phyloP scores from a whole-genome alignment of 768 basidiomycete genomes.

The Podaxis sp. region DNA sequence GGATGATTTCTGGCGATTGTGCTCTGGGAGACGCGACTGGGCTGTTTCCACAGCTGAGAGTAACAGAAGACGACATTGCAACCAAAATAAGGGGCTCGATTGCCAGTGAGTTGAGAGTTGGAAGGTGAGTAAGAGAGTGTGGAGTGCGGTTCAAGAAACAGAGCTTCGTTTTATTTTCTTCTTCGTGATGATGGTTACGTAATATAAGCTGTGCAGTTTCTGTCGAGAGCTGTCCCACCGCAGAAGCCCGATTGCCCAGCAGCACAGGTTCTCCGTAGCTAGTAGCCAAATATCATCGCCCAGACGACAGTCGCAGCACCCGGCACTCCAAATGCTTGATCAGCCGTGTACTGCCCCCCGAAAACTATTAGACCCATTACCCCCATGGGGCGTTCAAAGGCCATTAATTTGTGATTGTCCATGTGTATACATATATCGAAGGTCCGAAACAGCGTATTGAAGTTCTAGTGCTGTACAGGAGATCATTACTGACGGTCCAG shows the following conservation, averaged over 20 bases:
- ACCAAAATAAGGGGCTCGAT: background rate
- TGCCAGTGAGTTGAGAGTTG: background rate
- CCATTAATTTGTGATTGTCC: background rate
- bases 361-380: background rate
- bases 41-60: constrained; percentile 13
- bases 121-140: background rate
- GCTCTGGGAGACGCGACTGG: constrained; percentile 19
- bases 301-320: background rate
- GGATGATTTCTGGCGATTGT: constrained; percentile 19
- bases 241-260: background rate
- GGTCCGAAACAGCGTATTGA: background rate
- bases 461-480: background rate
- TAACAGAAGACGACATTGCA: constrained; percentile 12
- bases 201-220: constrained; percentile 7
- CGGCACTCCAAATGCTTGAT: background rate
- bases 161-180: background rate
- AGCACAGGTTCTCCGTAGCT: constrained; percentile 1
- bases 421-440: background rate
- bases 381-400: background rate
- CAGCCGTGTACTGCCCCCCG: background rate
- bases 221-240: background rate
- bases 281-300: background rate
- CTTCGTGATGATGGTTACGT: background rate
- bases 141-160: background rate
- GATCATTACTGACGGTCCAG: background rate